Percentiles rank a stretch among this genome's conserved stretches.
phyloP scores from a whole-genome alignment of 176 grass and related monocot species.

The Chrysopogon serrulatus region DNA sequence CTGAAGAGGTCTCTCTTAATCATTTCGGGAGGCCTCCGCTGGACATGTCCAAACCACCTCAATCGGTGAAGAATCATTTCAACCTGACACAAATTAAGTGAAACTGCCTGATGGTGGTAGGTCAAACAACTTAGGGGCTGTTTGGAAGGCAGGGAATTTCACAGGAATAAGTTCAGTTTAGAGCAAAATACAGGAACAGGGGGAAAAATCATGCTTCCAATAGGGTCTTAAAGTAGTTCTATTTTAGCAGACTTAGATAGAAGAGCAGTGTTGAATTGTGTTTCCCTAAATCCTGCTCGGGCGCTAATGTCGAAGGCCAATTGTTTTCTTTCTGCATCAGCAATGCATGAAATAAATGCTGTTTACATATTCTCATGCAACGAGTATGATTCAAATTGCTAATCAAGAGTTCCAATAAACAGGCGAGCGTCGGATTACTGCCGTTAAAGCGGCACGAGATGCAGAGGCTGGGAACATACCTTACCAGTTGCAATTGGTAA shows the following conservation, averaged over 20 bases:
- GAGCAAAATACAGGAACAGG: not conserved
- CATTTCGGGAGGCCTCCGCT: too few relatives aligned
- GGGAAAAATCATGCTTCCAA: not conserved
- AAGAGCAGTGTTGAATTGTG: not conserved
- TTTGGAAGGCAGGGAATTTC: not conserved
- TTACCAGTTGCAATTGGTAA: slow-evolving; percentile 41
- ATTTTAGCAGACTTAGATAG: not conserved
- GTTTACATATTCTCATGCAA: not conserved
- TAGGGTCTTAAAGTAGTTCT: not conserved
- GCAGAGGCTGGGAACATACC: slow-evolving; percentile 59
- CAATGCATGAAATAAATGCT: not conserved
- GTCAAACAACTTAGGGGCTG: not conserved
- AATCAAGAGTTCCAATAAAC: slow-evolving; percentile 24
- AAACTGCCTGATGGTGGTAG: not conserved
- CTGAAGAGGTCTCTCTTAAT: too few relatives aligned
- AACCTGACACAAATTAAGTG: not conserved
- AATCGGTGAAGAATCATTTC: not conserved
- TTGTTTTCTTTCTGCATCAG: not conserved
- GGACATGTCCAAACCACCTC: too few relatives aligned
- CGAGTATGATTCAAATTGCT: not conserved
- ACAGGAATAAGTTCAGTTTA: not conserved
- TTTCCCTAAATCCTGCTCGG: not conserved
- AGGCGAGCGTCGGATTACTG: slow-evolving; percentile 52
- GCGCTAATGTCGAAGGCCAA: not conserved
- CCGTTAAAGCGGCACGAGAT: slow-evolving; percentile 52